phyloP scores from a whole-genome alignment of 2,329 filamentous ascomycete genomes.

The Paracoccidioides lutzii region DNA sequence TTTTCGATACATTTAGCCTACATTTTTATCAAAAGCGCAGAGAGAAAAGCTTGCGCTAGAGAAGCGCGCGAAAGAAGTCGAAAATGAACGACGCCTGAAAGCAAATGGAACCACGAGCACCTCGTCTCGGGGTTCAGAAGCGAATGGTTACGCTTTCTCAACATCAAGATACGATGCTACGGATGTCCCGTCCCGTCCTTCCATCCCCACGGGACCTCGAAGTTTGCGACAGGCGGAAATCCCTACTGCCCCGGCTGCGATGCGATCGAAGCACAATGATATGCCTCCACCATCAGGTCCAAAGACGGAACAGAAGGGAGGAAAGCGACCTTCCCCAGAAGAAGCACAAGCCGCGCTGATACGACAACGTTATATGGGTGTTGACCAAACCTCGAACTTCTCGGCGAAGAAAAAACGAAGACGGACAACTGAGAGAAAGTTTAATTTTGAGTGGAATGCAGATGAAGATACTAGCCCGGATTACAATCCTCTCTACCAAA shows the following conservation, averaged over 20 bases:
- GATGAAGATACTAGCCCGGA: constrained; percentile 83
- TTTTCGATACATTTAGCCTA: constrained; percentile 41
- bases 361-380: constrained; percentile 78
- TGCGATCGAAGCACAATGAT: constrained; percentile 36
- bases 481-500: constrained; percentile 68
- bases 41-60: constrained; percentile 69
- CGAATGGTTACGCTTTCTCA: constrained; percentile 6
- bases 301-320: constrained; percentile 25
- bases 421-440: constrained; percentile 88
- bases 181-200: constrained; percentile 17
- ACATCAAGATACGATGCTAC: constrained; percentile 10
- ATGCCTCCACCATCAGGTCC: constrained; percentile 37
- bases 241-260: constrained; percentile 39
- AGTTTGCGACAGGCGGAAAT: constrained; percentile 46
- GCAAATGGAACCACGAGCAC: constrained; percentile 15
- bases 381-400: constrained; percentile 71
- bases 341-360: constrained; percentile 61
- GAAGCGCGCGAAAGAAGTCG: constrained; percentile 59
- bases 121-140: constrained; percentile 3
- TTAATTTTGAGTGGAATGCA: constrained; percentile 96
- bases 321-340: constrained; percentile 36
- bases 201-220: constrained; percentile 58
- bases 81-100: constrained; percentile 44
- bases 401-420: constrained; percentile 92
- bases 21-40: constrained; percentile 73